Evolutionary conservation across 2,329 filamentous ascomycete species (phyloP).

Genomic region (Curvularia hawaiiensis): DNA sequence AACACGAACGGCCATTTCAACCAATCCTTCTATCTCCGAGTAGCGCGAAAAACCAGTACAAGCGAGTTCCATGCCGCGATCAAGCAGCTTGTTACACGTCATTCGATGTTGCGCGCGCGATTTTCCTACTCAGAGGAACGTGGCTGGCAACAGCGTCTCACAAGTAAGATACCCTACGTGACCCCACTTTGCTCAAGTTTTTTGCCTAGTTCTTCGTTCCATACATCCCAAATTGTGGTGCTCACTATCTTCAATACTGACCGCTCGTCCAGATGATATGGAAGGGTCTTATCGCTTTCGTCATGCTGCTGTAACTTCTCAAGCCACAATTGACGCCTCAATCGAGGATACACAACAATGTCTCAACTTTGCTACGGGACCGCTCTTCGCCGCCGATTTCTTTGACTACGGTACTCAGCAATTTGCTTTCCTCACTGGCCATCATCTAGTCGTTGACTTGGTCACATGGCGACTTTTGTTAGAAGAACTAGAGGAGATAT

Average conservation of each 20-base stretch:
- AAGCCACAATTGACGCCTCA: slow-evolving; percentile 35
- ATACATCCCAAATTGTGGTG: not conserved
- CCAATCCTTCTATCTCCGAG: slow-evolving; percentile 41
- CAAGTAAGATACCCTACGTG: slow-evolving; percentile 20
- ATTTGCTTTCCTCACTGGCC: slow-evolving; percentile 42
- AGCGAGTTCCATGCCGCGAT: slow-evolving; percentile 33
- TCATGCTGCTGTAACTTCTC: slow-evolving; percentile 25
- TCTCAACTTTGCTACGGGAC: slow-evolving; percentile 32
- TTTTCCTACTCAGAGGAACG: slow-evolving; percentile 29
- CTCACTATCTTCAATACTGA: not conserved
- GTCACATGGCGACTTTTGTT: slow-evolving; percentile 55
- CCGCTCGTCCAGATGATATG: slow-evolving; percentile 23
- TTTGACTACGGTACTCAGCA: slow-evolving; percentile 41
- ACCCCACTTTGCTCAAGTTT: not conserved
- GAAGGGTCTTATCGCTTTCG: slow-evolving; percentile 37
- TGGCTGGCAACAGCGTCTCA: slow-evolving; percentile 43
- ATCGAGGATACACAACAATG: slow-evolving; percentile 41
- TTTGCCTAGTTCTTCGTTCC: not conserved
- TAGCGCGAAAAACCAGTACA: slow-evolving; percentile 31
- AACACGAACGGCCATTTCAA: slow-evolving; percentile 44
- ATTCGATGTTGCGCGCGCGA: slow-evolving; percentile 43
- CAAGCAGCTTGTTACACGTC: slow-evolving; percentile 33
- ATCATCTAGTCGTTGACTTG: slow-evolving; percentile 51
- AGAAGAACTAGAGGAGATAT: slow-evolving; percentile 51
- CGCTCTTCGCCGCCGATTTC: slow-evolving; percentile 43